Evolutionary conservation across 176 grass and related monocot genomes (phyloP).

Genomic region (Oryza coarctata): DNA sequence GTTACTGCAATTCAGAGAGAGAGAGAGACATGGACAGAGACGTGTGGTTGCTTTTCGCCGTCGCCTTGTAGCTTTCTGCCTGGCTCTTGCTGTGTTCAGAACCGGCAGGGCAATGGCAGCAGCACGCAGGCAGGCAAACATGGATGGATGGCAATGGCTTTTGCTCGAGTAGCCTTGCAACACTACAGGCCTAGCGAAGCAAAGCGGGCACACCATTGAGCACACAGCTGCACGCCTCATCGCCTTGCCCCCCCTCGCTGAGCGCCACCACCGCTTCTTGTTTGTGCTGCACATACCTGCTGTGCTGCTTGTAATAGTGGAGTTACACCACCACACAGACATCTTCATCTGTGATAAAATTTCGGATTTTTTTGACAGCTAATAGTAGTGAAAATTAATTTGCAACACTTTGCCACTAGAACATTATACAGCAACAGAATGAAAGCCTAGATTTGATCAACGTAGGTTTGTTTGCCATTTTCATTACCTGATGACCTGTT

Average conservation of each 20-base stretch:
- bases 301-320: background rate
- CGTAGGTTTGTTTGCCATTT: background rate
- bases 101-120: too few relatives aligned
- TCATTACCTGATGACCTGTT: background rate
- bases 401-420: background rate
- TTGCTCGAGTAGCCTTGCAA: background rate
- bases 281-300: background rate
- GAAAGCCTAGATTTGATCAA: background rate
- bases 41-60: background rate
- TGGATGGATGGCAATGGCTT: background rate
- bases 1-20: background rate
- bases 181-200: background rate
- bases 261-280: background rate
- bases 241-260: background rate
- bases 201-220: background rate
- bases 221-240: background rate
- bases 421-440: background rate
- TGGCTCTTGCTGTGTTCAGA: background rate
- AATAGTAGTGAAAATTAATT: background rate
- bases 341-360: background rate
- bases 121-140: background rate
- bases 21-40: background rate
- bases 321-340: too few relatives aligned
- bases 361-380: background rate
- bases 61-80: background rate